Conservation (phyloP, 139 green algal genomes). For the Eudorina sp. region DNA sequence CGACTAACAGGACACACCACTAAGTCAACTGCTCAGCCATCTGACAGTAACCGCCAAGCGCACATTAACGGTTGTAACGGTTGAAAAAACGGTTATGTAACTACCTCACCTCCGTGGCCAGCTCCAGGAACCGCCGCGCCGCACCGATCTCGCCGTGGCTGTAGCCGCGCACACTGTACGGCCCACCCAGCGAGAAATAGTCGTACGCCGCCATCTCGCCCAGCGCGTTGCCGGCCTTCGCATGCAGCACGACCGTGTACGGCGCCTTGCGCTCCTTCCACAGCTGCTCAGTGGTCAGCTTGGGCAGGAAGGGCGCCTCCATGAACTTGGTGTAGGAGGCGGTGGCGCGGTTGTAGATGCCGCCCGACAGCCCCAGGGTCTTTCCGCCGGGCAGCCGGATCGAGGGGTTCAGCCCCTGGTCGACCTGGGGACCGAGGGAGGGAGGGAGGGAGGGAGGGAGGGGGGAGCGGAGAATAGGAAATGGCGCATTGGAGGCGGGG, state of each 20-base stretch:
- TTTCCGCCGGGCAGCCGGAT: slow-evolving; percentile 59
- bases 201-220: slow-evolving; percentile 96
- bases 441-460: not conserved
- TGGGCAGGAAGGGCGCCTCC: slow-evolving; percentile 70
- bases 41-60: no score
- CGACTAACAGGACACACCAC: no score
- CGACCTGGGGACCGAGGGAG: slow-evolving; percentile 54
- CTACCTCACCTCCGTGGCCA: slow-evolving; percentile 79
- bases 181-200: slow-evolving; percentile 93
- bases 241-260: slow-evolving; percentile 87
- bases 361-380: slow-evolving; percentile 57
- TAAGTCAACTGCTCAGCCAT: no score
- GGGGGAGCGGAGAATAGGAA: not conserved
- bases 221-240: slow-evolving; percentile 72
- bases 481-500: no score
- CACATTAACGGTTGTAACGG: no score
- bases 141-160: slow-evolving; percentile 94
- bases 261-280: slow-evolving; percentile 73
- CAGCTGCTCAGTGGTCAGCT: slow-evolving; percentile 65
- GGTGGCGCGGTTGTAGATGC: slow-evolving; percentile 69
- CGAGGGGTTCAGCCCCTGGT: slow-evolving; percentile 71
- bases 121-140: slow-evolving; percentile 83
- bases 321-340: slow-evolving; percentile 67
- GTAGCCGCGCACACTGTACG: slow-evolving; percentile 94
- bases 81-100: no score